Percentiles rank a stretch among this genome's conserved stretches.
Conservation (phyloP, 352 stramenopile species). For the Globisporangium cylindrosporum region DNA sequence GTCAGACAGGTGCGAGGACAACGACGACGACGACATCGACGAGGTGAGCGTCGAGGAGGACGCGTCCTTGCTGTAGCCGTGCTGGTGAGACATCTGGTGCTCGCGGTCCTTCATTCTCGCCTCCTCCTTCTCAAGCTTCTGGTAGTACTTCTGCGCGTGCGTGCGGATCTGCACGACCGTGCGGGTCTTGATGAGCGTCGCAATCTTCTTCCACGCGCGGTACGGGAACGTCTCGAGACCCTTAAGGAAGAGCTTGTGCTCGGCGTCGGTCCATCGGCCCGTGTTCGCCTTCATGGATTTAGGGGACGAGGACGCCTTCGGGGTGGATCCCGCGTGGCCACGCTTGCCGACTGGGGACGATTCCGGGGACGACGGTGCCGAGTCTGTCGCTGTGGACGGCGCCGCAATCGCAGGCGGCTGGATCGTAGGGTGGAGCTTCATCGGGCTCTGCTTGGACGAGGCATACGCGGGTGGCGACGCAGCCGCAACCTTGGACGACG, state of each 20-base stretch:
- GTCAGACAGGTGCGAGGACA: constrained; percentile 16
- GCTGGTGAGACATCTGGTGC: constrained; percentile 27
- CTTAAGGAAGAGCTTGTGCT: constrained; percentile 89
- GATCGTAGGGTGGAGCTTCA: not conserved
- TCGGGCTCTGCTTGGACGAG: constrained; percentile 7
- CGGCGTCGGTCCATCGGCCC: constrained; percentile 80
- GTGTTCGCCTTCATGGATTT: constrained; percentile 64
- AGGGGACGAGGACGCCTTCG: constrained; percentile 13
- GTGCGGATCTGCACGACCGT: constrained; percentile 90
- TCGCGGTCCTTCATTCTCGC: constrained; percentile 70
- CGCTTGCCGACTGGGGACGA: constrained; percentile 17
- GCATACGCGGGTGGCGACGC: constrained; percentile 11
- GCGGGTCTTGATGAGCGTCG: constrained; percentile 91
- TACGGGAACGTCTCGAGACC: constrained; percentile 85
- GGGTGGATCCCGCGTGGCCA: not conserved
- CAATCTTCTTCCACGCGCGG: constrained; percentile 92
- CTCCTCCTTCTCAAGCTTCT: constrained; percentile 88
- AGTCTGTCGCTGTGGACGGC: constrained; percentile 10
- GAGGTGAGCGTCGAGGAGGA: not conserved
- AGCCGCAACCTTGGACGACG: constrained; percentile 37
- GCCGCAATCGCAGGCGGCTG: constrained; percentile 16
- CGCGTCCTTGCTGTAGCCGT: constrained; percentile 6
- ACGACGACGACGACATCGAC: not conserved
- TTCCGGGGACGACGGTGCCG: constrained; percentile 9
- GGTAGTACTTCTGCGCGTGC: constrained; percentile 88